Evolutionary conservation across 805 yeast species (phyloP).

Genomic region (Suhomyces kilbournensis): DNA sequence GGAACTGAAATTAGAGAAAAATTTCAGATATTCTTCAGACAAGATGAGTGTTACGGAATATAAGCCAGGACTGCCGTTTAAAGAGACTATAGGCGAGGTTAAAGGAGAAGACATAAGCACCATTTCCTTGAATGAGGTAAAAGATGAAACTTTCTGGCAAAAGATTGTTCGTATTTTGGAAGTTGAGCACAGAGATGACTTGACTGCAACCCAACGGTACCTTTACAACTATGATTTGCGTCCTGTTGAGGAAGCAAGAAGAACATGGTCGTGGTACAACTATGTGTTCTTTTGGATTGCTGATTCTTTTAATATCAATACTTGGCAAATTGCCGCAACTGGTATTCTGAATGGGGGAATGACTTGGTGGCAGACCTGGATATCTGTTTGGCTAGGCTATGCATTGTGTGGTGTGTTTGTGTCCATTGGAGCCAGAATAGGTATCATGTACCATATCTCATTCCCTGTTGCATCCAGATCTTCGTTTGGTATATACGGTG

Average conservation of each 20-base stretch:
- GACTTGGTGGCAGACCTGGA: conserved; percentile 91
- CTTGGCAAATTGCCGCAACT: conserved; percentile 89
- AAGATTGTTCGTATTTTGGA: conserved; percentile 22
- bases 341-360: conserved; percentile 70
- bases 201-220: conserved; percentile 60
- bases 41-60: background rate
- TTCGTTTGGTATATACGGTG: conserved; percentile 84
- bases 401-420: conserved; percentile 66
- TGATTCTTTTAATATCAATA: conserved; percentile 84
- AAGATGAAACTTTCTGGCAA: conserved; percentile 28
- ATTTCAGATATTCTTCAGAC: background rate
- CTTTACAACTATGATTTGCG: conserved; percentile 71
- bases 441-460: conserved; percentile 75
- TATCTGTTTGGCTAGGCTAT: conserved; percentile 86
- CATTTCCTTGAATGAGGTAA: background rate
- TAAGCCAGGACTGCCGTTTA: background rate
- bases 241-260: conserved; percentile 71
- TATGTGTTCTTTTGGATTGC: conserved; percentile 83
- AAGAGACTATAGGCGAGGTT: background rate
- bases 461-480: conserved; percentile 83
- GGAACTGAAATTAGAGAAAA: background rate
- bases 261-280: conserved; percentile 86
- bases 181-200: conserved; percentile 37
- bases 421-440: conserved; percentile 69
- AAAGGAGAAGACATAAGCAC: conserved; percentile 15